Base-by-base conservation (phyloP, 176 grass and related monocot genomes). In the Dendrocalamus sinicus region DNA sequence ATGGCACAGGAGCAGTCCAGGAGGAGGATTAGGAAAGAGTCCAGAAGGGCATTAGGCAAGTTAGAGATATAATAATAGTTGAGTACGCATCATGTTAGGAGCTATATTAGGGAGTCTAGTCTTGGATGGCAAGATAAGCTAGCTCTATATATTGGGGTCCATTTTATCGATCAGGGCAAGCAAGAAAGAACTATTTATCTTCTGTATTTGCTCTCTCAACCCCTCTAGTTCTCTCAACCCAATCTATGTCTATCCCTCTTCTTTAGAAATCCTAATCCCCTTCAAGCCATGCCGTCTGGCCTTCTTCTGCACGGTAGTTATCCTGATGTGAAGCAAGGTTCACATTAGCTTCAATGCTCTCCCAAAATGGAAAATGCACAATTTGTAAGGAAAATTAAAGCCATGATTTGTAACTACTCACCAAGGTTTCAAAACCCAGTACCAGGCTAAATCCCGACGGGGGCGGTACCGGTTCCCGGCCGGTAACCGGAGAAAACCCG, bases 21-120 rank as follows among this genome's bases (percentile, higher is more conserved):
- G 51, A 53, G 51, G 51, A 53, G 51, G 14, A 53, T 53, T 53
- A 53, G 15, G 51, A 53, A 17, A 53, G 51, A 2, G 51, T 53
- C 51, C 24, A 74, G 71, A 74, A 30, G 14, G 11, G 24, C 9
- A 35, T 74, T 16, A 73, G 46, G 72, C 46, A 9, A 74, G 72
- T 32, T 74, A 52, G 72, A 74, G 72, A 74, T 53, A 53, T 53
- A 9, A 24, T 74, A 32, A 74, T 52, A 28, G 44, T 51, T 73
- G 54, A 10, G 8, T 59, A n/a, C 20, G 0, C 22, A n/a, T 9
- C 55, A n/a, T 59, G 54, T 22, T 58, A 22, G 19, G 54, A 58
- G 7, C 53, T 58, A 2, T 58, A 9, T 22, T 20, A 58, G 7
- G 54, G 19, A 58, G 19, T 22, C 54, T 55, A 59, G 2, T 59